Percentiles rank a stretch among this genome's conserved stretches.
Conservation (phyloP, 1,139 yeast species). For the Saccharomyces hybrid region DNA sequence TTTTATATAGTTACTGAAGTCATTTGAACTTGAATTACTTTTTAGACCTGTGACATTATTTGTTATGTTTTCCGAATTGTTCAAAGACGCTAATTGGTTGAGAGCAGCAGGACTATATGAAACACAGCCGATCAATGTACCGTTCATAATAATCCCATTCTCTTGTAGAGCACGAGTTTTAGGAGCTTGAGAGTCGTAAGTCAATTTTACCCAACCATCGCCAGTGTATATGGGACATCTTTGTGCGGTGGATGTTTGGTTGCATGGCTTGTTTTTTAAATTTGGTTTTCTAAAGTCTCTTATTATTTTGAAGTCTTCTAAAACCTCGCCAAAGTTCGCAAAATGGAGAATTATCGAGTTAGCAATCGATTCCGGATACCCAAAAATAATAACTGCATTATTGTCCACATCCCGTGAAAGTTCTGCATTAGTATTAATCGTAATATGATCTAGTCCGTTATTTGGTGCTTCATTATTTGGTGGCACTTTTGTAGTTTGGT, state of each 20-base stretch:
- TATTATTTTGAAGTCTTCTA: conserved; percentile 57
- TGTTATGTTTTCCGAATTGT: neutral
- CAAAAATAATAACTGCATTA: conserved; percentile 72
- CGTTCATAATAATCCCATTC: conserved; percentile 63
- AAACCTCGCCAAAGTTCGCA: conserved; percentile 65
- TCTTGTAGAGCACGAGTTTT: conserved; percentile 78
- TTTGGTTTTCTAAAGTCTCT: conserved; percentile 17
- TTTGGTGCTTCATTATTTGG: neutral
- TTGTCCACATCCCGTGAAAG: conserved; percentile 30
- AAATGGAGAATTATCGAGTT: conserved; percentile 61
- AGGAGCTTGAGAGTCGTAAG: conserved; percentile 63
- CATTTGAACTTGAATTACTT: neutral
- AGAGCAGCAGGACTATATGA: conserved; percentile 53
- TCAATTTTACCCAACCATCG: conserved; percentile 73
- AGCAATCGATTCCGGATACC: conserved; percentile 70
- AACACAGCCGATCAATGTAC: conserved; percentile 66
- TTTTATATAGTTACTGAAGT: neutral
- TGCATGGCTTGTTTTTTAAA: conserved; percentile 6
- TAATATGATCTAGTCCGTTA: conserved; percentile 6
- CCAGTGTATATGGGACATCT: conserved; percentile 66
- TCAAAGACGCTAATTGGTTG: conserved; percentile 48
- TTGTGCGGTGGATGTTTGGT: conserved; percentile 10
- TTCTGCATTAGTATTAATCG: conserved; percentile 10
- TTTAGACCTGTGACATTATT: neutral
- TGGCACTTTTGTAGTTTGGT: neutral